Conservation (phyloP, 306 rosid species). For the Purshia tridentata region DNA sequence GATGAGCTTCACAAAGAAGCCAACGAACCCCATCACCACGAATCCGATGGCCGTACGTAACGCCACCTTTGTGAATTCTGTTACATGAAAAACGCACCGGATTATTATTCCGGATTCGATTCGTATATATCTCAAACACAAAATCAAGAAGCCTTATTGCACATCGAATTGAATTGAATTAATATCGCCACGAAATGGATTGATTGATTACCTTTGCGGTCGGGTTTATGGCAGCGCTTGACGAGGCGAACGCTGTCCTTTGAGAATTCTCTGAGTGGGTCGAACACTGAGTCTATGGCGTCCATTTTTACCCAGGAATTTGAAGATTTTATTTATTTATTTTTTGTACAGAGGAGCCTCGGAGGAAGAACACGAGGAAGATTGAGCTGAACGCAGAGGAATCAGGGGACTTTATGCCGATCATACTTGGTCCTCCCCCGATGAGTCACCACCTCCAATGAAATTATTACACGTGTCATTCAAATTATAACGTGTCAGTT, state of each 20-base stretch:
- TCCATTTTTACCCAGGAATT: slow-evolving; percentile 40
- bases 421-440: too few relatives aligned
- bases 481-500: too few relatives aligned
- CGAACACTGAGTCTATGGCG: slow-evolving; percentile 69
- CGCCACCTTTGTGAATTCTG: slow-evolving; percentile 74
- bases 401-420: background rate
- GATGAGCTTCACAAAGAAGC: slow-evolving; percentile 73
- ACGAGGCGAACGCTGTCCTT: slow-evolving; percentile 76
- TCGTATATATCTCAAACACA: slow-evolving; percentile 2
- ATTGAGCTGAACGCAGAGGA: background rate
- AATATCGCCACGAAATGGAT: background rate
- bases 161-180: background rate
- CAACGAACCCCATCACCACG: slow-evolving; percentile 83
- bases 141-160: too few relatives aligned
- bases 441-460: too few relatives aligned
- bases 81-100: background rate
- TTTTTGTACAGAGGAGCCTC: background rate
- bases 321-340: background rate
- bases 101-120: background rate
- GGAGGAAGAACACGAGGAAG: background rate
- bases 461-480: too few relatives aligned
- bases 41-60: slow-evolving; percentile 78
- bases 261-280: slow-evolving; percentile 66
- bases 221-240: slow-evolving; percentile 75
- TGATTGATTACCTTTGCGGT: slow-evolving; percentile 53